Base-by-base conservation (phyloP, 352 stramenopile species). In the Phytopythium mirpurense region DNA sequence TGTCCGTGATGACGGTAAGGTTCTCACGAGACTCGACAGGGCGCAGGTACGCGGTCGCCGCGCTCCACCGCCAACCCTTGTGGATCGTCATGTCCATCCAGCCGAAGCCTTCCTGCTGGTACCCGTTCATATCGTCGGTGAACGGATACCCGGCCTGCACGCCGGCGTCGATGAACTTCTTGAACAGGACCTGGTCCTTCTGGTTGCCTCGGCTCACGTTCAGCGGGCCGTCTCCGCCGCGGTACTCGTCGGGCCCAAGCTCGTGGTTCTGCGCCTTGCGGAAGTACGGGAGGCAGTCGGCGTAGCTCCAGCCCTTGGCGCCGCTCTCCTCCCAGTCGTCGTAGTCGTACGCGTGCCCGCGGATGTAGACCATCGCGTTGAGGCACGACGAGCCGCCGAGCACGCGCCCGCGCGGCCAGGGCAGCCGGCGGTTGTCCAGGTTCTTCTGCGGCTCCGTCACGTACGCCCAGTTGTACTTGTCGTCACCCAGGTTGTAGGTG, bases 281-380 rank as follows among this genome's bases (percentile, higher is more conserved):
- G 42, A 96, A 96, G 72, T 96, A 96, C 6, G 86, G 84, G 27
- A 96, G 58, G 47, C 80, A 91, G 60, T 95, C 84, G 29, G 75
- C 79, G 56, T 95, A 96, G 67, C 83, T 90, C 87, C 87, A 96
- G 11, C 83, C 83, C 2, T 63, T 60, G 34, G 83, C 84, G 23
- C 86, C 83, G 34, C 73, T 84, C 7, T 56, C 50, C 23, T 35
- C 57, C 87, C 87, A 96, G 59, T 93, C 81, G 51, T 96, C 74
- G 57, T 95, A 96, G 68, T 96, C 87, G 50, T 85, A 72, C 9
- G 85, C 83, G 56, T 96, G 83, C 9, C 87, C 87, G 19, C 87
- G 83, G 49, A 93, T 91, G 76, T 96, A 96, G 19, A 96, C 86
- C 87, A 96, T 96, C 29, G 85, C 87, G 47, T 96, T 96, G 36